phyloP scores from a whole-genome alignment of 805 yeast genomes.

The Lipomyces lipofer region DNA sequence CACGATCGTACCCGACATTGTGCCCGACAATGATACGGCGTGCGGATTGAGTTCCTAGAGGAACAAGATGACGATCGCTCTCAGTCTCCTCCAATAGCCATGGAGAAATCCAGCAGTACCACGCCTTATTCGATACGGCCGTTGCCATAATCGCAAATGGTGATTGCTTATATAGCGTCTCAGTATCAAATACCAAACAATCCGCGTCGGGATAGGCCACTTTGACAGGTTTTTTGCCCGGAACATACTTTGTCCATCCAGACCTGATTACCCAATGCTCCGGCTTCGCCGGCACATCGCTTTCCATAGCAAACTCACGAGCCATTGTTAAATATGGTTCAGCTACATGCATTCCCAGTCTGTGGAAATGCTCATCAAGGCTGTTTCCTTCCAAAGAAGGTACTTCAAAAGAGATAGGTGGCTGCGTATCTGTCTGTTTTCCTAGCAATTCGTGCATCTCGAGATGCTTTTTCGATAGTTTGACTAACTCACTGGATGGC shows the following conservation, averaged over 20 bases:
- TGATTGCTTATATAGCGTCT: constrained; percentile 73
- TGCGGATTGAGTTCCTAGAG: constrained; percentile 55
- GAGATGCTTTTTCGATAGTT: constrained; percentile 62
- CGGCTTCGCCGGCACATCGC: constrained; percentile 37
- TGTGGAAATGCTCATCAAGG: constrained; percentile 80
- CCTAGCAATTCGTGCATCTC: constrained; percentile 67
- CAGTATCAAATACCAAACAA: constrained; percentile 83
- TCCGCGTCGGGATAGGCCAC: constrained; percentile 74
- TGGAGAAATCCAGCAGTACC: constrained; percentile 97
- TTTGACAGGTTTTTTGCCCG: constrained; percentile 51
- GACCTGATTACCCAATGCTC: constrained; percentile 55
- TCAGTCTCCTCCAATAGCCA: constrained; percentile 59
- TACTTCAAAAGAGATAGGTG: constrained; percentile 59
- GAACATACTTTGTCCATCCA: constrained; percentile 82
- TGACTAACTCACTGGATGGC: constrained; percentile 43
- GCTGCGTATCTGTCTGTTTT: constrained; percentile 61
- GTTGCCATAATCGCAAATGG: constrained; percentile 78
- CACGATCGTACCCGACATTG: constrained; percentile 87
- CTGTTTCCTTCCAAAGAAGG: constrained; percentile 74
- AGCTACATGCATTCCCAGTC: constrained; percentile 58
- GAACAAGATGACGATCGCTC: constrained; percentile 64
- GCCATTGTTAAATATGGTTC: constrained; percentile 62
- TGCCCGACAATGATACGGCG: constrained; percentile 80
- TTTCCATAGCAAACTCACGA: constrained; percentile 45
- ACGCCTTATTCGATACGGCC: constrained; percentile 72